Conservation (phyloP, 345 rosid genomes). For the Noccaea bulbosa region DNA sequence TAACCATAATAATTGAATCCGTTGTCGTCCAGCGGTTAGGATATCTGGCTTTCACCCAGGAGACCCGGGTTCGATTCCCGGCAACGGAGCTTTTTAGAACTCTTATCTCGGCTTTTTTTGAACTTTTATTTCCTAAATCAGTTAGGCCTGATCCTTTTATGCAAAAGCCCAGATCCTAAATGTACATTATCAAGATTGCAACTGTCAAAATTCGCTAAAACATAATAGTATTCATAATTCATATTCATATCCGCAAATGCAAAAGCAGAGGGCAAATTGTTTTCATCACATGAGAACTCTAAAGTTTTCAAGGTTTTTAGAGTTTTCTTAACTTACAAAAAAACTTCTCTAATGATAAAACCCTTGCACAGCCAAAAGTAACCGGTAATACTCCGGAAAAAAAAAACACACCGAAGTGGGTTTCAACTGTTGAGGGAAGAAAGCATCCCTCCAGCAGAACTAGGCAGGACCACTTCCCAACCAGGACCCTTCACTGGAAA, state of each 20-base stretch:
- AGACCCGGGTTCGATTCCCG: conserved; percentile 99
- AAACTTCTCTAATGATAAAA: conserved; percentile 29
- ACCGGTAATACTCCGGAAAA: conserved; percentile 27
- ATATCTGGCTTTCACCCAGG: conserved; percentile 98
- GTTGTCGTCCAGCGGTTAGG: conserved; percentile 99
- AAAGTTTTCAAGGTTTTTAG: conserved; percentile 9
- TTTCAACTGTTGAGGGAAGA: conserved; percentile 68
- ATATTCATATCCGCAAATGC: neutral
- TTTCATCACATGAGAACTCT: conserved; percentile 22
- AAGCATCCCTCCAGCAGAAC: conserved; percentile 72
- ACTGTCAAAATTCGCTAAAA: neutral
- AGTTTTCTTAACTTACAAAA: conserved; percentile 30
- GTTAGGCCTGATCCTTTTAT: neutral
- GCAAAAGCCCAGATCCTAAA: neutral
- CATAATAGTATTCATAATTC: neutral
- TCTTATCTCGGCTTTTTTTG: neutral
- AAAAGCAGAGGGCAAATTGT: conserved; percentile 16
- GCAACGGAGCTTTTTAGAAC: conserved; percentile 64
- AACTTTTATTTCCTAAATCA: neutral
- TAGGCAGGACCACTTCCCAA: conserved; percentile 94
- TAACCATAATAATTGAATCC: conserved; percentile 14
- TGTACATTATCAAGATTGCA: neutral
- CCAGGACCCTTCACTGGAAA: conserved; percentile 88
- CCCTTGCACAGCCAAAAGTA: conserved; percentile 16
- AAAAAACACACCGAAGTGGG: conserved; percentile 22